phyloP scores from a whole-genome alignment of 352 stramenopile species.

The Halophytophthora batemanensis region DNA sequence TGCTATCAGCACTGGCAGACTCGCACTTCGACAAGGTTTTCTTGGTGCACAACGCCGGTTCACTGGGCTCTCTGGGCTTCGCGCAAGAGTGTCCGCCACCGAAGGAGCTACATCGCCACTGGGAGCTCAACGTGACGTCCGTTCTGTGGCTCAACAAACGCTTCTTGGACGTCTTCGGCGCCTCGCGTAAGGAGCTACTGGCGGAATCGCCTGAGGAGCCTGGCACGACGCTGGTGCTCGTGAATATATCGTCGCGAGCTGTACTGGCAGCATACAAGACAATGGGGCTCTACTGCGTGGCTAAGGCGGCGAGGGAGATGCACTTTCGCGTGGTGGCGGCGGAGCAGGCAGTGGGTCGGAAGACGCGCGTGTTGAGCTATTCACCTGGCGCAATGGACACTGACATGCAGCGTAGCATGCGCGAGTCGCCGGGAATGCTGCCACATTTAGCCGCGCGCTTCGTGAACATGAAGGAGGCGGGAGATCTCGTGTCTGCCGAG shows the following conservation, averaged over 20 bases:
- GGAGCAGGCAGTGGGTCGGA: constrained; percentile 35
- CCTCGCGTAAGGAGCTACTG: constrained; percentile 27
- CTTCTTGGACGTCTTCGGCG: constrained; percentile 57
- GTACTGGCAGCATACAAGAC: constrained; percentile 69
- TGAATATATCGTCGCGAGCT: constrained; percentile 83
- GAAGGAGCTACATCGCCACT: constrained; percentile 40
- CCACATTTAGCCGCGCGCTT: constrained; percentile 37
- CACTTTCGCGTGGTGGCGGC: constrained; percentile 59
- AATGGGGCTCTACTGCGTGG: constrained; percentile 69
- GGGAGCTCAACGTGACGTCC: constrained; percentile 81
- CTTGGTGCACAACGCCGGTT: constrained; percentile 80
- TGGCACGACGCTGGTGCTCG: constrained; percentile 33
- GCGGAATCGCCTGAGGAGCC: background rate
- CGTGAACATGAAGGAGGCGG: constrained; percentile 47
- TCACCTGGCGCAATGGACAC: constrained; percentile 84
- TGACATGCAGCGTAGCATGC: constrained; percentile 65
- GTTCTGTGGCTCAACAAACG: constrained; percentile 75
- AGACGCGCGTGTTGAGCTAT: constrained; percentile 69
- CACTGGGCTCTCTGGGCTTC: constrained; percentile 60
- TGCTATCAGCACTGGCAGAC: constrained; percentile 26
- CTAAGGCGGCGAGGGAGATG: constrained; percentile 85
- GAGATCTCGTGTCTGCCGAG: constrained; percentile 41
- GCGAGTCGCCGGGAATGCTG: constrained; percentile 36
- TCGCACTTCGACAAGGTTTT: constrained; percentile 29
- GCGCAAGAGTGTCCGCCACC: constrained; percentile 40